Evolutionary conservation across 2,329 filamentous ascomycete species (phyloP).

Genomic region (Fusarium nanum): DNA sequence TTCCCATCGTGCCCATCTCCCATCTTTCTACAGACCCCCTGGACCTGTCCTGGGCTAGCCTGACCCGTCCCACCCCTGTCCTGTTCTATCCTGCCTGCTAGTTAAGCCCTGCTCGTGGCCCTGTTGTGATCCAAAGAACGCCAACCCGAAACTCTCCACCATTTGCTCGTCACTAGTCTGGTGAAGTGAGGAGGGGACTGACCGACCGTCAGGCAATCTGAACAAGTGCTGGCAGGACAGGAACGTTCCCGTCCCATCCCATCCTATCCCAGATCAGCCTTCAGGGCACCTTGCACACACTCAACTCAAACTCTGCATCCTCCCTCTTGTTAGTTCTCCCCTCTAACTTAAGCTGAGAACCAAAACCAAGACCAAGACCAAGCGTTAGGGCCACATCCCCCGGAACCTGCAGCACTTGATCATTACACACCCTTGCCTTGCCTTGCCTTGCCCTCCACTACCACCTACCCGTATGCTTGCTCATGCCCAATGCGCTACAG

Average conservation of each 20-base stretch:
- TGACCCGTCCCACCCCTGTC: slow-evolving; percentile 12
- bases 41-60: slow-evolving; percentile 1
- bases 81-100: slow-evolving; percentile 28
- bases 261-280: neutral
- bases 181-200: slow-evolving; percentile 28
- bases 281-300: slow-evolving; percentile 16
- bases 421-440: slow-evolving; percentile 31
- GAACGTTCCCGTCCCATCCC: neutral
- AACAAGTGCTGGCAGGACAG: slow-evolving; percentile 5
- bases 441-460: neutral
- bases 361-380: slow-evolving; percentile 12
- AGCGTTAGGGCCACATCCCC: slow-evolving; percentile 29
- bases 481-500: slow-evolving; percentile 7
- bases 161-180: slow-evolving; percentile 37
- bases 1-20: slow-evolving; percentile 15
- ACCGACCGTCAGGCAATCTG: slow-evolving; percentile 34
- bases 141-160: slow-evolving; percentile 45
- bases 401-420: slow-evolving; percentile 1
- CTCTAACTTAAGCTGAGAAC: slow-evolving; percentile 4
- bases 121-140: slow-evolving; percentile 47
- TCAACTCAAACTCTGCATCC: neutral
- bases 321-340: neutral
- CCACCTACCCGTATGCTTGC: slow-evolving; percentile 1
- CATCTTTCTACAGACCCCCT: neutral
- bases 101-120: slow-evolving; percentile 37